A percentile compares a stretch with the other conserved stretches of the same genome.
These are phyloP conservation scores for Flaveria bidentis DNA, from an alignment of 129 eudicot species.

Conservation along the genomic window DNA sequence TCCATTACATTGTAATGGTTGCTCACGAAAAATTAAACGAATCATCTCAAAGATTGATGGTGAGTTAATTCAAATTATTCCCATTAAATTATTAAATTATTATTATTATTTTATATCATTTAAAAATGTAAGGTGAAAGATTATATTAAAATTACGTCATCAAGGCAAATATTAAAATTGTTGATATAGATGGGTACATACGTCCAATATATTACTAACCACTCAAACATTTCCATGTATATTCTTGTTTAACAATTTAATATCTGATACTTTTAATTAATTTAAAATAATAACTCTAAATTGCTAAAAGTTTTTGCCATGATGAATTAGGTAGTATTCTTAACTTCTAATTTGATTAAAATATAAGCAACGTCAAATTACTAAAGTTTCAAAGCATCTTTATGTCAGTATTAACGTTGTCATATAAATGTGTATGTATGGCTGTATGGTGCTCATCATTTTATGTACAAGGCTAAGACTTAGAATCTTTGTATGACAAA, in stretches of 20 bases:
- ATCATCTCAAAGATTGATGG: constrained; percentile 62
- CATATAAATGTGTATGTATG: not conserved
- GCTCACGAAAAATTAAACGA: constrained; percentile 79
- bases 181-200: constrained; percentile 13
- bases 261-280: not conserved
- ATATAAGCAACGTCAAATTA: not conserved
- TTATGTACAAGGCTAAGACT: not conserved
- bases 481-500: not conserved
- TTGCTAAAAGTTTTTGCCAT: constrained; percentile 13
- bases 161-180: not conserved
- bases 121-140: not conserved
- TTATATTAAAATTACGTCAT: too few species aligned
- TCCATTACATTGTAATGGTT: constrained; percentile 82
- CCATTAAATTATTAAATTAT: not conserved
- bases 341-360: not conserved
- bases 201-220: constrained; percentile 19
- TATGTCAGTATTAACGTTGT: not conserved
- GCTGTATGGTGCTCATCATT: not conserved
- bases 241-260: not conserved
- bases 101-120: not conserved
- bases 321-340: constrained; percentile 24
- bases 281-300: not conserved
- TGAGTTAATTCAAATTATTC: constrained; percentile 35
- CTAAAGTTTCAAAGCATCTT: not conserved
- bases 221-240: constrained; percentile 22